A percentile compares a stretch with the other conserved stretches of the same genome.
phyloP scores from a whole-genome alignment of 768 basidiomycete species.

The Phlebiopsis flavidoalba region DNA sequence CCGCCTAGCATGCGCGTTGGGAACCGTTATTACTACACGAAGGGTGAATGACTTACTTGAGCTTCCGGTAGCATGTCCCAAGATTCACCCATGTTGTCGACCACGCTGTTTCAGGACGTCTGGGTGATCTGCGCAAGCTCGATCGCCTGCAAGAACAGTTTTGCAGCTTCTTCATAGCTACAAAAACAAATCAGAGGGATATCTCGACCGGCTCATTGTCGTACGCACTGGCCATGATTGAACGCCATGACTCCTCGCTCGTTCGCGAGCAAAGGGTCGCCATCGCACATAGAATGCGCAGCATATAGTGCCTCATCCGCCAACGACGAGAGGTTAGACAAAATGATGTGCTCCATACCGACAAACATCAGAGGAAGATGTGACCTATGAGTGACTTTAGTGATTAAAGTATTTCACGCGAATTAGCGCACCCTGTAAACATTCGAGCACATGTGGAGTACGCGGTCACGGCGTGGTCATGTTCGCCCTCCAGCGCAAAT shows the following conservation, averaged over 20 bases:
- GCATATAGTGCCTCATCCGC: conserved; percentile 89
- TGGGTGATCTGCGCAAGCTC: conserved; percentile 83
- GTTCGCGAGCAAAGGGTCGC: conserved; percentile 86
- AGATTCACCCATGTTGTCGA: conserved; percentile 88
- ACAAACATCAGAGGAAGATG: conserved; percentile 94
- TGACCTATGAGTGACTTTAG: conserved; percentile 50
- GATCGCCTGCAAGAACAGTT: conserved; percentile 70
- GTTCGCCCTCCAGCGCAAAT: conserved; percentile 95
- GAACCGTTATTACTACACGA: neutral
- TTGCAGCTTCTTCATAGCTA: conserved; percentile 71
- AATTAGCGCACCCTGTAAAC: conserved; percentile 74
- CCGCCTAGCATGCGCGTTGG: conserved; percentile 20
- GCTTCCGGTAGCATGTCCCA: conserved; percentile 82
- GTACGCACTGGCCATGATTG: conserved; percentile 72
- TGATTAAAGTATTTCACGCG: neutral
- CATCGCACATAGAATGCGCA: conserved; percentile 74
- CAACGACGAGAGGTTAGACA: conserved; percentile 69
- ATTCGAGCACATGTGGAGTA: conserved; percentile 96
- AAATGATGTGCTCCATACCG: conserved; percentile 95
- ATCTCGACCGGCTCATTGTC: neutral
- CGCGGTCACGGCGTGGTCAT: conserved; percentile 96
- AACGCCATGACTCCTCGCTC: conserved; percentile 93
- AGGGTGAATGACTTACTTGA: conserved; percentile 47
- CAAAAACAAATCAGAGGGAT: neutral
- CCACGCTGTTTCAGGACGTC: conserved; percentile 81